Percentiles rank a stretch among this genome's conserved stretches.
phyloP scores from a whole-genome alignment of 2,329 filamentous ascomycete genomes.

The Aureobasidium sp. region DNA sequence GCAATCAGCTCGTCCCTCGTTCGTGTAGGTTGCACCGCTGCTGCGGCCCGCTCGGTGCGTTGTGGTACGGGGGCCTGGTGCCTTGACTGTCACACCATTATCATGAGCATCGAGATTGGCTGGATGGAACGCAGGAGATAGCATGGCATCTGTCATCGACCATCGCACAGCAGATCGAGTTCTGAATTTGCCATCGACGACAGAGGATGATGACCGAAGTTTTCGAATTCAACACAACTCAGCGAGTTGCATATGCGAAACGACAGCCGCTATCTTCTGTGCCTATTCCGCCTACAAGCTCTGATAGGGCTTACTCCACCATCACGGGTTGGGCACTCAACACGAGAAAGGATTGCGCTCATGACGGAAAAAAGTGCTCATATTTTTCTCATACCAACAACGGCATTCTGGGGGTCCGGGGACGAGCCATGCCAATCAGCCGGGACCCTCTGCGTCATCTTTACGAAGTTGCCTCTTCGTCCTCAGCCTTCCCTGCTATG shows the following conservation, averaged over 20 bases:
- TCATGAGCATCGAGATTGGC: background rate
- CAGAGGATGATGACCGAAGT: background rate
- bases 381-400: background rate
- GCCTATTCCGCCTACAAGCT: background rate
- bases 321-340: background rate
- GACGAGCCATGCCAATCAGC: background rate
- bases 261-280: background rate
- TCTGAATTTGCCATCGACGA: background rate
- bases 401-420: background rate
- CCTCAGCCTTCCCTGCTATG: background rate
- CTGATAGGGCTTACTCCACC: background rate
- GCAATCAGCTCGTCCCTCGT: background rate
- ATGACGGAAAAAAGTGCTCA: conserved; percentile 1
- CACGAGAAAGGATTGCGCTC: background rate
- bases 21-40: background rate
- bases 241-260: background rate
- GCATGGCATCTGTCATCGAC: background rate
- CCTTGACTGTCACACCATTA: background rate
- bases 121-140: background rate
- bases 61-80: background rate
- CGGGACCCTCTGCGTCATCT: background rate
- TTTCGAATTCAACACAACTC: background rate
- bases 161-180: background rate
- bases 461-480: background rate
- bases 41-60: background rate